Conservation (phyloP, 2,329 filamentous ascomycete species). For the Elsinoe perseae region DNA sequence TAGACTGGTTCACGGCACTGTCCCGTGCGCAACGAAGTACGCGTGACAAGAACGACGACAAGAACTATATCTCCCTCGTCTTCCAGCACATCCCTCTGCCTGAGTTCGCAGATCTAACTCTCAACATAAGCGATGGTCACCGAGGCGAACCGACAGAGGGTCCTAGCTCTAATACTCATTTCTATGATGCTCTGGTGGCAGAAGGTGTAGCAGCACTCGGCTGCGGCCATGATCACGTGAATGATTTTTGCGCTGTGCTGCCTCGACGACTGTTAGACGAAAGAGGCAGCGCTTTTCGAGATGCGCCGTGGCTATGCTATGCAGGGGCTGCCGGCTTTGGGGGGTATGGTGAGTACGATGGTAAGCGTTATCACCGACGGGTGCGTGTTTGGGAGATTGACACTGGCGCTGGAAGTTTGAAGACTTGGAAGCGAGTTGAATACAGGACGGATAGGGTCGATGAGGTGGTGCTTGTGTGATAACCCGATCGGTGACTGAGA, state of each 20-base stretch:
- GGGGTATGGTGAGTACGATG: conserved; percentile 85
- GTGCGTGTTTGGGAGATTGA: conserved; percentile 89
- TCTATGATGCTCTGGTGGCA: conserved; percentile 79
- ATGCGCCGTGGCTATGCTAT: conserved; percentile 89
- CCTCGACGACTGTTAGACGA: conserved; percentile 11
- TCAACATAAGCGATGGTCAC: conserved; percentile 54
- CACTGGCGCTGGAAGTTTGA: conserved; percentile 78
- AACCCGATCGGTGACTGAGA: no score
- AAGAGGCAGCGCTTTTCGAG: conserved; percentile 15
- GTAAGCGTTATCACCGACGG: conserved; percentile 61
- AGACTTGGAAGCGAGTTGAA: conserved; percentile 87
- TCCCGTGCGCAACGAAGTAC: conserved; percentile 51
- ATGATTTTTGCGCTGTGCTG: conserved; percentile 81
- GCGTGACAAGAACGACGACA: conserved; percentile 64
- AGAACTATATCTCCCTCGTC: conserved; percentile 83
- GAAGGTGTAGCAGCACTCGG: conserved; percentile 80
- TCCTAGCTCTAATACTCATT: conserved; percentile 82
- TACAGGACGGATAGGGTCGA: conserved; percentile 48
- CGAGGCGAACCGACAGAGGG: conserved; percentile 86
- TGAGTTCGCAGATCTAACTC: conserved; percentile 63
- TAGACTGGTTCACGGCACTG: conserved; percentile 75
- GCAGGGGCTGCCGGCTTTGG: conserved; percentile 86
- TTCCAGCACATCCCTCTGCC: conserved; percentile 97
- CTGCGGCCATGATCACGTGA: conserved; percentile 92
- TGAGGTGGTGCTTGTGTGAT: conserved; percentile 55